A percentile compares a stretch with the other conserved stretches of the same genome.
Evolutionary conservation across 495 filamentous ascomycete species (phyloP).

Genomic region (Clavariopsis aquatica): DNA sequence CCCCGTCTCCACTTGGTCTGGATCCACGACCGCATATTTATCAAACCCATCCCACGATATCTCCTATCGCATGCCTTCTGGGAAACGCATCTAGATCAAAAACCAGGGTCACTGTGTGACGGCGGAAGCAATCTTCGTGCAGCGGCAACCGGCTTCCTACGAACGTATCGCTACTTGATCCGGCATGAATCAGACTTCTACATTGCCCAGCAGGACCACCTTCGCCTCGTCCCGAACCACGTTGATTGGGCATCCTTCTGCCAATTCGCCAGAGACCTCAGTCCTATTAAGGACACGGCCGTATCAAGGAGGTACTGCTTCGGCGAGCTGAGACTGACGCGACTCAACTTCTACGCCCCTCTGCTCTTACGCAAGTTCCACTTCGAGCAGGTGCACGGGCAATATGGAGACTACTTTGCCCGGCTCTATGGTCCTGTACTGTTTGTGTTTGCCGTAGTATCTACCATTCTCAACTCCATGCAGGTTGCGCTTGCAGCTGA

Average conservation of each 20-base stretch:
- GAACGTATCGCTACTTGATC: conserved; percentile 21
- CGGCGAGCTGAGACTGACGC: conserved; percentile 35
- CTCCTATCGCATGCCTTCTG: conserved; percentile 12
- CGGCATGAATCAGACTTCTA: conserved; percentile 25
- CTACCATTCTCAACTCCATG: conserved; percentile 14
- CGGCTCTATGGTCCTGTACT: conserved; percentile 28
- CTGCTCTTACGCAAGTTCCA: conserved; percentile 11
- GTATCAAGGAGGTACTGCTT: conserved; percentile 33
- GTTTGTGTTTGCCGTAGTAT: conserved; percentile 24
- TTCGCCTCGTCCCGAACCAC: conserved; percentile 1
- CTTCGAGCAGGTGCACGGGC: conserved; percentile 14
- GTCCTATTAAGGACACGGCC: not conserved
- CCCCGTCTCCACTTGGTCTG: conserved; percentile 17
- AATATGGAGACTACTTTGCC: conserved; percentile 30
- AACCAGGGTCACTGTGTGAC: no score
- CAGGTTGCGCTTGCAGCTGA: conserved; percentile 20
- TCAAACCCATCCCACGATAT: conserved; percentile 24
- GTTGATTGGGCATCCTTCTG: not conserved
- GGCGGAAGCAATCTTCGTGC: no score
- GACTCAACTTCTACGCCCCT: conserved; percentile 29
- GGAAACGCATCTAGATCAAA: no score
- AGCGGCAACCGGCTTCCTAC: conserved; percentile 26
- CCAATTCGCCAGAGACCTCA: not conserved
- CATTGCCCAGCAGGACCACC: conserved; percentile 9
- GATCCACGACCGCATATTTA: not conserved